Evolutionary conservation across 2,329 filamentous ascomycete species (phyloP), one percentile per base, ranked within the genome.

Genomic region (Botrytis fabae): DNA sequence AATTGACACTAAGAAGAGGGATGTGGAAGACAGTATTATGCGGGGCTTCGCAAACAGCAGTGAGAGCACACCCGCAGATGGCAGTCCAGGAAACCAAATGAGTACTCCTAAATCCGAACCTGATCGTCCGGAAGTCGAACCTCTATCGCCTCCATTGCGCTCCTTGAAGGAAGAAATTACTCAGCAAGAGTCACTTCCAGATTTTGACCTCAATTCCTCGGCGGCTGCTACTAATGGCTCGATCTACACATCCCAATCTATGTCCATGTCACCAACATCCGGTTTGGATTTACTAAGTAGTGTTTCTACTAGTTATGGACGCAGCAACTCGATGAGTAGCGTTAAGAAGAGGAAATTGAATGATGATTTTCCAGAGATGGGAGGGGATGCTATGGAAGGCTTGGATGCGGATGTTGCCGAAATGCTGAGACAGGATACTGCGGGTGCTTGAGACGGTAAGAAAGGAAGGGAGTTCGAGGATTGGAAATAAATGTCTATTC

Each of bases 21-120:
- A 96, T 65, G 94, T 99, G 12, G 96, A 99, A 82, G 90, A 95
- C 76, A 91, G 90, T 66, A 98, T 99, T 77, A 94, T 99, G 88
- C 90, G 92, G 69, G 93, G 93, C 14, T 87, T 97, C 35, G 89
- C 90, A 22, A 87, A 90, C 14, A 85, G 85, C 70, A 86, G 88
- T 73, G 83, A 85, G 32, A 83, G 84, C 64, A 82, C 82, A 14
- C 85, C 88, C 16, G 84, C 85, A 66, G 80, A 85, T 77, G 75
- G 83, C n/a, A 80, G 79, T 59, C 82, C 81, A 46, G 77, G 78
- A 57, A 77, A 72, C 10, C 78, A 73, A 62, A 77, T 80, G 60
- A 51, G 82, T 82, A 86, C 82, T 75, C 84, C 85, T 5, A 82
- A 82, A 22, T 82, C 86, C 40, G 92, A 93, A 76, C 89, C 89